Base-by-base conservation (phyloP, 164 flowering plant genomes). In the Piper longum region DNA sequence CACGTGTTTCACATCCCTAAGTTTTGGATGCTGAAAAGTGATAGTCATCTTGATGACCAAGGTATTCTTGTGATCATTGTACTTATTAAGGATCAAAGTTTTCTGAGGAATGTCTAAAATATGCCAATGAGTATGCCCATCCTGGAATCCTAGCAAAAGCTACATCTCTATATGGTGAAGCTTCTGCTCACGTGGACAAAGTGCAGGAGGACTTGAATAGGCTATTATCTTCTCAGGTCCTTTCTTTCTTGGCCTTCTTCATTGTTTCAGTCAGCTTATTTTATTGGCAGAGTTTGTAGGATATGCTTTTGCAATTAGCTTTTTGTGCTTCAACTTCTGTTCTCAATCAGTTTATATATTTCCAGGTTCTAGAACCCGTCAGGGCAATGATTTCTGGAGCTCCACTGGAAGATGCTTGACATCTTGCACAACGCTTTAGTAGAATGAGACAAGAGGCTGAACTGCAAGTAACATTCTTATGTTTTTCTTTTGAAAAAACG, bases 401-500 rank as follows among this genome's bases (percentile, higher is more conserved):
- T 71, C 99, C 99, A 62, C 70, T 95, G 66, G 99, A 95, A 78
- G 99, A 95, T 80, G 97, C 99, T 71, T 95, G 99, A 39, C 97
- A 95, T 78, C 97, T 95, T 71, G 99, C 97, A 70, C 99, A 95
- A 73, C 95, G 96, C 40, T 95, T 91, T 70, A 87, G 95, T 76
- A 83, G 89, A 72, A 91, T 95, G 99, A 87, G 97, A 76, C 97
- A 91, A 59, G 99, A 95, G 72, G 99, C 97, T 54, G 99, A 95
- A 79, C 64, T 77, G 16, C 96, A 84, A 89, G 99, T 93, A 80
- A 68, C 55, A 45, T 59, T 52, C 4, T 40, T 7, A 57, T 6
- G 18, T 26, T 26, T 26, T 26, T 26, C 36, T 26, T 26, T 26
- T 26, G n/a, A 26, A 26, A 26, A 26, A 26, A 26, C 36, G 36